Conservation (phyloP, 257 asterid species). For the Marsdenia floribunda region DNA sequence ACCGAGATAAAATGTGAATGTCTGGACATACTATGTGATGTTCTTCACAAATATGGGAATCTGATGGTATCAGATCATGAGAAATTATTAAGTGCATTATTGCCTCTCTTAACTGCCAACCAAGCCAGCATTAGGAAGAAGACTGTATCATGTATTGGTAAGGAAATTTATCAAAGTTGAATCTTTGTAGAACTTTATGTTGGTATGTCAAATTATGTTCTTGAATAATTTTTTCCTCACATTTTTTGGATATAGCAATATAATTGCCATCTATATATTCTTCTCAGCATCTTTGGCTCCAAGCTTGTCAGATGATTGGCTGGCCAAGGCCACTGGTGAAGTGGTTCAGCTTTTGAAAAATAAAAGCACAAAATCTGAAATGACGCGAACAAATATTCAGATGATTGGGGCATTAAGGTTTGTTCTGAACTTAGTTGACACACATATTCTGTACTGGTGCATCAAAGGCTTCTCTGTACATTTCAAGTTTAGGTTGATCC, state of each 20-base stretch:
- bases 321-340: constrained; percentile 86
- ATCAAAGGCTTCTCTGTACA: neutral
- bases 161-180: constrained; percentile 17
- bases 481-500: neutral
- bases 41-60: constrained; percentile 95
- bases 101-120: constrained; percentile 81
- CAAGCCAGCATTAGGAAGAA: constrained; percentile 97
- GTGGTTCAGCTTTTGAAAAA: constrained; percentile 65
- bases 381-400: constrained; percentile 91
- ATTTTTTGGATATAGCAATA: neutral
- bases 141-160: constrained; percentile 95
- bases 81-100: constrained; percentile 57
- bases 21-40: constrained; percentile 90
- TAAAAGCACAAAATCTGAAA: constrained; percentile 64
- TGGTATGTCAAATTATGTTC: neutral
- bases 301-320: constrained; percentile 94
- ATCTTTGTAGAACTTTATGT: neutral
- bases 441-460: neutral
- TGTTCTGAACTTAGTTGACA: constrained; percentile 8
- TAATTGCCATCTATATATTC: constrained; percentile 15
- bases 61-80: constrained; percentile 84
- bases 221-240: neutral
- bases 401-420: constrained; percentile 99
- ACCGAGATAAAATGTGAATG: constrained; percentile 96
- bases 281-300: constrained; percentile 87